phyloP scores from a whole-genome alignment of 2,329 filamentous ascomycete species.

The Colletotrichum lindemuthianum region DNA sequence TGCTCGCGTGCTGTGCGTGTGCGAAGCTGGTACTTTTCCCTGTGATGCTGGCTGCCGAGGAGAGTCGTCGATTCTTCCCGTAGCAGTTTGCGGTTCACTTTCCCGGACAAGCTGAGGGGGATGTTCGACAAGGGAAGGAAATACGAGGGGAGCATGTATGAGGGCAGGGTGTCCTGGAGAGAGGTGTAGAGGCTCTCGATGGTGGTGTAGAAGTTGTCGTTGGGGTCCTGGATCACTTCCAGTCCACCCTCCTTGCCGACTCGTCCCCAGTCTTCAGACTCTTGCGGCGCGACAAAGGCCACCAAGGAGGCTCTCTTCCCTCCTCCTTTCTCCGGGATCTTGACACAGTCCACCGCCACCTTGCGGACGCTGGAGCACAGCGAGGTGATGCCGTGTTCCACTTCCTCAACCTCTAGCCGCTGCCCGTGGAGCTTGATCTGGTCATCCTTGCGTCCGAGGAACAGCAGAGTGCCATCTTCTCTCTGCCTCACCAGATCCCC shows the following conservation, averaged over 20 bases:
- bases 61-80: constrained; percentile 9
- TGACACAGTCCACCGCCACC: neutral
- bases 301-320: neutral
- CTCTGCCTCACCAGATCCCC: constrained; percentile 16
- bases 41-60: neutral
- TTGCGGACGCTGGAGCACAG: neutral
- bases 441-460: constrained; percentile 34
- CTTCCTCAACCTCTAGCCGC: constrained; percentile 13
- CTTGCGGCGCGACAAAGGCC: neutral
- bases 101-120: constrained; percentile 35
- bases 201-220: neutral
- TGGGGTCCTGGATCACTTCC: neutral
- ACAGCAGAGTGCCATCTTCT: constrained; percentile 7
- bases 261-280: neutral
- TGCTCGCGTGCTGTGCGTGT: neutral
- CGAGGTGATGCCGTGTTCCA: constrained; percentile 4
- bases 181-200: neutral
- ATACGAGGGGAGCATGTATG: constrained; percentile 38
- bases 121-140: constrained; percentile 29
- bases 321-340: neutral
- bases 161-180: constrained; percentile 22
- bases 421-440: constrained; percentile 35
- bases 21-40: neutral
- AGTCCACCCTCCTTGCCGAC: neutral
- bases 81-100: constrained; percentile 24